phyloP scores from a whole-genome alignment of 2,329 filamentous ascomycete genomes.

The Ambrosiella cleistominuta region DNA sequence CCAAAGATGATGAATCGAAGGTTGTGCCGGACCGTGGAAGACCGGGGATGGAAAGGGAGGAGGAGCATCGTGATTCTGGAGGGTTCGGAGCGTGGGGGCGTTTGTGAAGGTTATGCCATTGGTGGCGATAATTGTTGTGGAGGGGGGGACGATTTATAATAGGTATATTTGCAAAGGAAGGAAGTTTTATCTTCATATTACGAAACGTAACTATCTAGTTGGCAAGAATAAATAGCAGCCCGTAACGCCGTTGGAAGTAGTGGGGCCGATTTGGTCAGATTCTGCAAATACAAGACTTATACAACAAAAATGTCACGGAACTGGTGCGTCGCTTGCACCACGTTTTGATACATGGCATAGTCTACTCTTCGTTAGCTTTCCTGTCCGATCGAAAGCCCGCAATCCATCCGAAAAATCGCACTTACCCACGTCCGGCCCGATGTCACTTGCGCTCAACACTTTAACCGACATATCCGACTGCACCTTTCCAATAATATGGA shows the following conservation, averaged over 20 bases:
- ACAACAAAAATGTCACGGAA: conserved; percentile 56
- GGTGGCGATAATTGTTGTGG: no score
- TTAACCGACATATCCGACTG: conserved; percentile 55
- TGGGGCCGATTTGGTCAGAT: neutral
- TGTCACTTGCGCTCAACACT: conserved; percentile 50
- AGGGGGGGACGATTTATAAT: no score
- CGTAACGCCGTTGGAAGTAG: no score
- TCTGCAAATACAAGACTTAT: neutral
- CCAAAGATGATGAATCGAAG: no score
- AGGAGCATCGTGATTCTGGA: no score
- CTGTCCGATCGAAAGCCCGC: neutral
- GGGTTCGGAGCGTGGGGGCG: no score
- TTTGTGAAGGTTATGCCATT: no score
- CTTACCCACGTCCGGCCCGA: conserved; percentile 53
- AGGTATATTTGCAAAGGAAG: neutral
- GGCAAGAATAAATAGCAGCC: no score
- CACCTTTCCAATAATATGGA: conserved; percentile 67
- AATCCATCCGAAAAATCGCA: conserved; percentile 14
- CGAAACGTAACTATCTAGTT: no score
- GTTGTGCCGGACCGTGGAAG: no score
- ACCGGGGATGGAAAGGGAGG: no score
- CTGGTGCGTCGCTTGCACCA: conserved; percentile 65
- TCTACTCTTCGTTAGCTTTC: conserved; percentile 32
- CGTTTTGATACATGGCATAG: conserved; percentile 51
- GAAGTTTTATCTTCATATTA: neutral